A percentile compares a stretch with the other conserved stretches of the same genome.
phyloP scores from a whole-genome alignment of 257 asterid species.

The Nemophila menziesii region DNA sequence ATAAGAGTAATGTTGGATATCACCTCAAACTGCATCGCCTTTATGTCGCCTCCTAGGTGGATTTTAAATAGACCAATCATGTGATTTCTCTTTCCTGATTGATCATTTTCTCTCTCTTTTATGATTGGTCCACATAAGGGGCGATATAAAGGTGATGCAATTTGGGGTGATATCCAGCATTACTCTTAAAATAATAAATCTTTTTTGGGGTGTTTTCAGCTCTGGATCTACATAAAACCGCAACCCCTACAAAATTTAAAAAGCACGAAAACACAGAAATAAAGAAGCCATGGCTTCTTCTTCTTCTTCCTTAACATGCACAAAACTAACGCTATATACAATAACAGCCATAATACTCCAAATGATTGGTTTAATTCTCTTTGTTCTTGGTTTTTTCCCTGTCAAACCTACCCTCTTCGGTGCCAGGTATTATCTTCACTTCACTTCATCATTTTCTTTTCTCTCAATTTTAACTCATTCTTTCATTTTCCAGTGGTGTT shows the following conservation, averaged over 20 bases:
- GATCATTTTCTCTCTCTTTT: no score
- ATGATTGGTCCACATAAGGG: no score
- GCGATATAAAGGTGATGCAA: no score
- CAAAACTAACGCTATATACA: conserved; percentile 33
- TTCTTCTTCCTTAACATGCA: conserved; percentile 40
- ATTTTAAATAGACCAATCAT: no score
- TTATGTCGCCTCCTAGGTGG: no score
- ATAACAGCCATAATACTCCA: conserved; percentile 49
- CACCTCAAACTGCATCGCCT: no score
- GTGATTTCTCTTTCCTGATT: no score
- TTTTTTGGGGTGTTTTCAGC: neutral
- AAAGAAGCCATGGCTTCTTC: neutral
- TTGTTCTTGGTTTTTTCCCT: conserved; percentile 72
- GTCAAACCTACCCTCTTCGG: conserved; percentile 76
- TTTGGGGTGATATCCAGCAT: no score
- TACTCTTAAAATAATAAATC: no score
- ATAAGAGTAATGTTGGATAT: no score
- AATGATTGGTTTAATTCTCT: conserved; percentile 51
- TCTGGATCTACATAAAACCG: neutral
- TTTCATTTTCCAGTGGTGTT: conserved; percentile 35
- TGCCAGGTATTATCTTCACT: conserved; percentile 29
- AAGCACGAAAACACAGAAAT: neutral
- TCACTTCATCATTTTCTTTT: neutral
- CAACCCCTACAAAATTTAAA: no score
- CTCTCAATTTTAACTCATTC: neutral